Percentiles rank a stretch among this genome's conserved stretches.
phyloP scores from a whole-genome alignment of 306 rosid species.

The Alnus glutinosa region DNA sequence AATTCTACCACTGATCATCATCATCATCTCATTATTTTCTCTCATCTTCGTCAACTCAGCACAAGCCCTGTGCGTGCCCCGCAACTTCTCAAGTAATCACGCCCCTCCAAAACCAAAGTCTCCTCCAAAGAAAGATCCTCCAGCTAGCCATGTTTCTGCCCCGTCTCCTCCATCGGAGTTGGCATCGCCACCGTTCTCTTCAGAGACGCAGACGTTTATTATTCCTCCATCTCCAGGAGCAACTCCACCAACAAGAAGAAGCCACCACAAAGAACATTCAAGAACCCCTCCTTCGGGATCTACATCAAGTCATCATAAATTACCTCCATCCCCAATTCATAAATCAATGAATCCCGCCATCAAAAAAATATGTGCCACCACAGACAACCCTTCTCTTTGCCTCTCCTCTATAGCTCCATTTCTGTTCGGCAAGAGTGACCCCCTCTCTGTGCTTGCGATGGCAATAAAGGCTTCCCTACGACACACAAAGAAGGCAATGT shows the following conservation, averaged over 20 bases:
- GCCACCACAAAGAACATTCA: too few species aligned
- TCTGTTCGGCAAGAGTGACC: constrained; percentile 7
- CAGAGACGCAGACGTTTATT: too few species aligned
- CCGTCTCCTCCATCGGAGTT: background rate
- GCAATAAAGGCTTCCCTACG: constrained; percentile 18
- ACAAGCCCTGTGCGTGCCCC: constrained; percentile 4
- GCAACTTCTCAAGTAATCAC: background rate
- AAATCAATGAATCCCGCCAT: constrained; percentile 3
- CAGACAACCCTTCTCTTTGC: constrained; percentile 35
- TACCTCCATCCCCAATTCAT: too few species aligned
- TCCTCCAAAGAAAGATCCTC: background rate
- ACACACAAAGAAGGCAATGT: background rate
- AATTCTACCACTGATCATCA: background rate
- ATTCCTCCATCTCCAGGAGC: too few species aligned
- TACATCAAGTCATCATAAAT: background rate
- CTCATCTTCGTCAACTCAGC: constrained; percentile 10
- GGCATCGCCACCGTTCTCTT: background rate
- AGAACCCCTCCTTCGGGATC: background rate
- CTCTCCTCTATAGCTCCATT: constrained; percentile 23
- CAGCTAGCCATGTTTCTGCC: background rate
- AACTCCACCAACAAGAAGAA: too few species aligned
- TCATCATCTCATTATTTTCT: constrained; percentile 4
- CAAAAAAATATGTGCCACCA: constrained; percentile 23
- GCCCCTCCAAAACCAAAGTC: background rate
- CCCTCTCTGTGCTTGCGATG: constrained; percentile 2